Evolutionary conservation across 83 land plant species (phyloP), one percentile per base, ranked within the genome.

Genomic region (Picea abies): DNA sequence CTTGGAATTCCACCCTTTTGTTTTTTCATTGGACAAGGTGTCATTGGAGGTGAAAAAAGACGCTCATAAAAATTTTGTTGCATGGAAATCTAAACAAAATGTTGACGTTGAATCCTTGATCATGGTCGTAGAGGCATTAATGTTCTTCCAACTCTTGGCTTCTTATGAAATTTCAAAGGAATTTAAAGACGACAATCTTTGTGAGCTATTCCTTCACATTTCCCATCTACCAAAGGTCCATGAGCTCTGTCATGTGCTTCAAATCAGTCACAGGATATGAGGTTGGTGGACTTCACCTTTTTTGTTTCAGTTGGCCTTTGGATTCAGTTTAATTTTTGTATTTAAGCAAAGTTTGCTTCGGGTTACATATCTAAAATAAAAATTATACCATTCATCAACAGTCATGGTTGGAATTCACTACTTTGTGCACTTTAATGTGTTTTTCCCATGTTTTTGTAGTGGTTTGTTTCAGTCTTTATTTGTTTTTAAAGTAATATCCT

Each of bases 111-210:
- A 2, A 52, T 52, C 56, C 14, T 1, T 3, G 12, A 52, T 10
- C 14, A 39, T 39, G 0, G 0, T 0, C 0, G 25, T 89, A 17
- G 87, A 82, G 69, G 66, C 39, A 3, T 19, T 76, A 32, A 88
- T 67, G 1, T 84, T 85, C 25, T 83, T 91, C 84, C 86, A 85
- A 67, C 84, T 91, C 2, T 41, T 89, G 82, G 84, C 83, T 6
- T 35, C 85, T 2, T 91, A 69, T 35, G 83, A 79, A 14, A 56
- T 87, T 83, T 77, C 5, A 4, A 23, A 78, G 16, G 86, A 80
- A 25, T 85, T 79, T 64, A 60, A 66, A 9, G 69, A 16, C 5
- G 85, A 83, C 14, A 78, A 83, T 56, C 22, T 87, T 39, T 20
- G 72, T 47, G 41, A 76, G 9, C 16, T 84, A 67, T 73, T 86